phyloP scores from a whole-genome alignment of 257 asterid species.

The Nicotiana sylvestris region DNA sequence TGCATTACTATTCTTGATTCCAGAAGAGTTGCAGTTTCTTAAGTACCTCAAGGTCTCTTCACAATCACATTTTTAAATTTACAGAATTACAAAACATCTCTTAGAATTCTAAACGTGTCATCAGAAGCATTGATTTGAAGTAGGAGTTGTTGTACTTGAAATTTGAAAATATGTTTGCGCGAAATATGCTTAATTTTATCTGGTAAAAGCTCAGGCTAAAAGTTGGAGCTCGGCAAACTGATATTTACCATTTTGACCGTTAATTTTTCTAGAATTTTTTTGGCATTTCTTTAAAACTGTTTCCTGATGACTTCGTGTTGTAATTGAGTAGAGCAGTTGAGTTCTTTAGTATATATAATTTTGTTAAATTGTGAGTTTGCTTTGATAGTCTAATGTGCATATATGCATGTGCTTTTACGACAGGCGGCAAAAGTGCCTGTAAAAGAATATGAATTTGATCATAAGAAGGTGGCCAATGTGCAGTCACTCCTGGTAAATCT shows the following conservation, averaged over 20 bases:
- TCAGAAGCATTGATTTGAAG: not conserved
- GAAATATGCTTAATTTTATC: not conserved
- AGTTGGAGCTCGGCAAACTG: not conserved
- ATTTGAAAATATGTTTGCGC: not conserved
- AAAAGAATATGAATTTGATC: slow-evolving; percentile 78
- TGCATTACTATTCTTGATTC: slow-evolving; percentile 89
- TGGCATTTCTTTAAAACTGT: not conserved
- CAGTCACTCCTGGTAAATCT: slow-evolving; percentile 78
- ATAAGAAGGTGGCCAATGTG: slow-evolving; percentile 65
- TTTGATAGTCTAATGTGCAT: not conserved
- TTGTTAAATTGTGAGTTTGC: not conserved
- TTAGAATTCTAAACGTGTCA: not conserved
- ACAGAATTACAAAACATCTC: not conserved
- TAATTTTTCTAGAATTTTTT: not conserved
- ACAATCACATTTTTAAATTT: not conserved
- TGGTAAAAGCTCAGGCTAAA: not conserved
- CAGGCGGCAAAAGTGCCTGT: slow-evolving; percentile 95
- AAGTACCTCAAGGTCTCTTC: slow-evolving; percentile 66
- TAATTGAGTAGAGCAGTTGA: not conserved
- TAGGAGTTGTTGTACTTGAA: not conserved
- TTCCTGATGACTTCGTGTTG: not conserved
- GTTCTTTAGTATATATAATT: not conserved
- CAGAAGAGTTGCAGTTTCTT: slow-evolving; percentile 81
- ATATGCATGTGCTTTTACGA: slow-evolving; percentile 8
- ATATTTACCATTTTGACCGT: not conserved